Conservation (phyloP, 1,284 basidiomycete species). For the Boletellus deceptivus region DNA sequence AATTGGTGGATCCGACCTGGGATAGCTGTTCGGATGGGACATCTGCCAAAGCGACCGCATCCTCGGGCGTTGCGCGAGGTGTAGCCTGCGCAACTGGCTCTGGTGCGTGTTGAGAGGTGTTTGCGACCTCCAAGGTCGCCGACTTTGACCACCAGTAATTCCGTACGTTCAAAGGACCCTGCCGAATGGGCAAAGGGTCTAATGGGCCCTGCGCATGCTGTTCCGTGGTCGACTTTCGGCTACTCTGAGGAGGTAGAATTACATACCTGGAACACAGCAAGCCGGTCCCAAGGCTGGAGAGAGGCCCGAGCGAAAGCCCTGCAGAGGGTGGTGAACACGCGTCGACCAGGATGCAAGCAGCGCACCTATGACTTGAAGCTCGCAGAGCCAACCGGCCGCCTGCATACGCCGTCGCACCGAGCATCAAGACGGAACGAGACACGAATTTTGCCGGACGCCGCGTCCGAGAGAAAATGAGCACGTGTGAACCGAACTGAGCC, state of each 20-base stretch:
- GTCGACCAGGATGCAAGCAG: not conserved
- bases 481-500: constrained; percentile 16
- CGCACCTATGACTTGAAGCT: constrained; percentile 23
- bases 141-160: constrained; percentile 36
- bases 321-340: constrained; percentile 13
- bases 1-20: not conserved
- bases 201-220: constrained; percentile 7
- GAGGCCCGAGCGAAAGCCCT: constrained; percentile 11
- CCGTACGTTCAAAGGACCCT: constrained; percentile 15
- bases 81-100: constrained; percentile 6
- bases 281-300: constrained; percentile 9
- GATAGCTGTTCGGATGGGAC: not conserved
- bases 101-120: not conserved
- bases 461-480: constrained; percentile 7
- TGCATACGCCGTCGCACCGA: constrained; percentile 20
- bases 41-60: not conserved
- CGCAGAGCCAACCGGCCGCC: constrained; percentile 29
- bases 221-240: constrained; percentile 4
- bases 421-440: constrained; percentile 12
- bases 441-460: not conserved
- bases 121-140: not conserved
- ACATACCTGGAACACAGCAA: constrained; percentile 25
- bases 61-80: not conserved
- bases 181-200: constrained; percentile 1
- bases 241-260: not conserved